Percentiles rank a stretch among this genome's conserved stretches.
These are phyloP conservation scores for Fusarium ambrosium DNA, from an alignment of 2,329 filamentous ascomycete genomes.

Conservation along the genomic window DNA sequence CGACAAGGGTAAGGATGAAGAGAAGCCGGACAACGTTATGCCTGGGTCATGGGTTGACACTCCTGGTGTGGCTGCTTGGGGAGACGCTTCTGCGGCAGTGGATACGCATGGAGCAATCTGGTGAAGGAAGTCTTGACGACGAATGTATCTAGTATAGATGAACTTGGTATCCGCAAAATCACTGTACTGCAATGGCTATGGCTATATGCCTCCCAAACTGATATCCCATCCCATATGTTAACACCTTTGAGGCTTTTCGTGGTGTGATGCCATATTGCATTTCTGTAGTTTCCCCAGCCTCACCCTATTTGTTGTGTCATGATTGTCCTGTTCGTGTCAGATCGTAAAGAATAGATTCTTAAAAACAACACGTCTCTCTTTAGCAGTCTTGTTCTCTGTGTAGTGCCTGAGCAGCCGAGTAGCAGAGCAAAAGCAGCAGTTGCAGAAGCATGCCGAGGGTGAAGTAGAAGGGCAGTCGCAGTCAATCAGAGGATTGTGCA, in stretches of 20 bases:
- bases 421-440: slow-evolving; percentile 36
- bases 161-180: slow-evolving; percentile 40
- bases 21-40: slow-evolving; percentile 47
- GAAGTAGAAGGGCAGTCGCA: slow-evolving; percentile 29
- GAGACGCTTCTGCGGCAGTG: slow-evolving; percentile 49
- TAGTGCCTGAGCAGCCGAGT: slow-evolving; percentile 16
- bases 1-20: neutral
- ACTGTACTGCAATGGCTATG: slow-evolving; percentile 30
- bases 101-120: slow-evolving; percentile 49
- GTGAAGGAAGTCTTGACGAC: slow-evolving; percentile 22
- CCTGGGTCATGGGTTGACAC: slow-evolving; percentile 49
- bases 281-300: neutral
- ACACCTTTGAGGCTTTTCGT: slow-evolving; percentile 10
- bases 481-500: slow-evolving; percentile 51
- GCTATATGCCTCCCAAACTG: slow-evolving; percentile 17
- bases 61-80: slow-evolving; percentile 43
- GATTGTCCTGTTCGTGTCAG: slow-evolving; percentile 33
- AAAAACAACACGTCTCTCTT: slow-evolving; percentile 17
- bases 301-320: slow-evolving; percentile 17
- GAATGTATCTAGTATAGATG: slow-evolving; percentile 33
- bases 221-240: slow-evolving; percentile 13
- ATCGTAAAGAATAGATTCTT: slow-evolving; percentile 12
- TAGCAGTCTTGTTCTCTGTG: slow-evolving; percentile 16
- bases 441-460: slow-evolving; percentile 32
- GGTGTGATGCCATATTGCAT: slow-evolving; percentile 12